Percentiles rank a stretch among this genome's conserved stretches.
Evolutionary conservation across 1,284 basidiomycete species (phyloP).

Genomic region (Coriolopsis trogii): DNA sequence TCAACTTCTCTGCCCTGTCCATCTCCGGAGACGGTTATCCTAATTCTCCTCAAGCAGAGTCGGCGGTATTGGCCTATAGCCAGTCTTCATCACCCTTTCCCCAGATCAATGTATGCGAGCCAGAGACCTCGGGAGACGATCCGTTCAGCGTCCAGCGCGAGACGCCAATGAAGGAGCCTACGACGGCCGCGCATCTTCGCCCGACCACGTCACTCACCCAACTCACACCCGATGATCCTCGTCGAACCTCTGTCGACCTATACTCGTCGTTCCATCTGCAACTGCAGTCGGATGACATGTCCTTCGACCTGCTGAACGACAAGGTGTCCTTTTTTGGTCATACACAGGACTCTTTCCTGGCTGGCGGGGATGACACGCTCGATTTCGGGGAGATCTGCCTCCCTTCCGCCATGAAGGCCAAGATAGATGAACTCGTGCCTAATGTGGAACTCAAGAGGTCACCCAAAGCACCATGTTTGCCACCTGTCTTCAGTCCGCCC

Average conservation of each 20-base stretch:
- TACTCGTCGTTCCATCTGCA: conserved; percentile 61
- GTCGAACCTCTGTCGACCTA: conserved; percentile 57
- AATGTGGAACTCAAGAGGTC: too few relatives aligned
- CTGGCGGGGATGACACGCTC: conserved; percentile 26
- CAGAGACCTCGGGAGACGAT: conserved; percentile 16
- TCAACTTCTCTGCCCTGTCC: conserved; percentile 30
- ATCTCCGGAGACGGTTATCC: conserved; percentile 12
- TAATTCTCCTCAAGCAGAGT: not conserved
- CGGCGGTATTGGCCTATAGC: conserved; percentile 1
- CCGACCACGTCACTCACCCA: conserved; percentile 16
- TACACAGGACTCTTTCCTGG: conserved; percentile 37
- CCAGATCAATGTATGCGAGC: conserved; percentile 28
- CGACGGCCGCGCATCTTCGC: conserved; percentile 15
- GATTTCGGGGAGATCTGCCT: conserved; percentile 23
- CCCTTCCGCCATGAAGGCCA: conserved; percentile 9
- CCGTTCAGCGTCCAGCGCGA: conserved; percentile 12
- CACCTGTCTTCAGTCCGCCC: conserved; percentile 10
- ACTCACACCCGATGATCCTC: conserved; percentile 34
- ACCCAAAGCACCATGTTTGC: too few relatives aligned
- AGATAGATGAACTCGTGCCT: conserved; percentile 18
- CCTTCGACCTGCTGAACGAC: conserved; percentile 67
- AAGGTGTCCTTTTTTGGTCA: conserved; percentile 56
- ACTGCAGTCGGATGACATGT: conserved; percentile 54
- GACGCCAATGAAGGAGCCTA: not conserved
- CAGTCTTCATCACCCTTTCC: conserved; percentile 20